These are phyloP conservation scores for Pseudocercospora crystallina DNA, from an alignment of 2,329 filamentous ascomycete genomes.

Conservation along the genomic window DNA sequence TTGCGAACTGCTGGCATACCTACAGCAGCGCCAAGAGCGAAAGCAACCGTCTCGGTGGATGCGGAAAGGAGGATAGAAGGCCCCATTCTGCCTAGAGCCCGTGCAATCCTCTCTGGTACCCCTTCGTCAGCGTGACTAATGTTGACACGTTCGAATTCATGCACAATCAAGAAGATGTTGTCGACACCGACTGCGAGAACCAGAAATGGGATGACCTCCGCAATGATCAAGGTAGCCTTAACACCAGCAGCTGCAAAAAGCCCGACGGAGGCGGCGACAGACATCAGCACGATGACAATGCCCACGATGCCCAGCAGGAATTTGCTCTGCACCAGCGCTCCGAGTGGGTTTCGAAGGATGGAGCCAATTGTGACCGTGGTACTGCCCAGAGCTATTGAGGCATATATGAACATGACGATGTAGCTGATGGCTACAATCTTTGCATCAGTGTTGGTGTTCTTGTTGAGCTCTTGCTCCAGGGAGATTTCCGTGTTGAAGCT, in stretches of 20 bases:
- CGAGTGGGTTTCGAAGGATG: constrained; percentile 76
- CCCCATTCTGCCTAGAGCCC: constrained; percentile 91
- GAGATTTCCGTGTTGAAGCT: constrained; percentile 97
- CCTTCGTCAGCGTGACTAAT: constrained; percentile 84
- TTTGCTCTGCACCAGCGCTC: constrained; percentile 90
- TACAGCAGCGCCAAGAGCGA: constrained; percentile 87
- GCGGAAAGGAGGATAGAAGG: constrained; percentile 94
- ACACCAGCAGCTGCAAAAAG: constrained; percentile 89
- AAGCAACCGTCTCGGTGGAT: constrained; percentile 90
- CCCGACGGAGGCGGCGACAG: constrained; percentile 90
- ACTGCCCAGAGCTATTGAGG: constrained; percentile 86
- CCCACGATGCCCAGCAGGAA: constrained; percentile 93
- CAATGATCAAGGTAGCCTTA: constrained; percentile 95
- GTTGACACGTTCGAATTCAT: constrained; percentile 96
- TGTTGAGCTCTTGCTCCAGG: constrained; percentile 92
- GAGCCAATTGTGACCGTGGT: constrained; percentile 76
- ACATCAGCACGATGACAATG: constrained; percentile 95
- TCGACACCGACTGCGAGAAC: constrained; percentile 95
- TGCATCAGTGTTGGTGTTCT: constrained; percentile 96
- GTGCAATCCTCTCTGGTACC: constrained; percentile 81
- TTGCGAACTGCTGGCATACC: constrained; percentile 98
- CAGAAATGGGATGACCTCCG: constrained; percentile 96
- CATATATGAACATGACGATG: constrained; percentile 97
- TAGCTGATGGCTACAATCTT: constrained; percentile 97
- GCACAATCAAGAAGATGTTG: constrained; percentile 98